These are phyloP conservation scores for Crithidia sp. DNA, from an alignment of 208 protist species.

Conservation along the genomic window DNA sequence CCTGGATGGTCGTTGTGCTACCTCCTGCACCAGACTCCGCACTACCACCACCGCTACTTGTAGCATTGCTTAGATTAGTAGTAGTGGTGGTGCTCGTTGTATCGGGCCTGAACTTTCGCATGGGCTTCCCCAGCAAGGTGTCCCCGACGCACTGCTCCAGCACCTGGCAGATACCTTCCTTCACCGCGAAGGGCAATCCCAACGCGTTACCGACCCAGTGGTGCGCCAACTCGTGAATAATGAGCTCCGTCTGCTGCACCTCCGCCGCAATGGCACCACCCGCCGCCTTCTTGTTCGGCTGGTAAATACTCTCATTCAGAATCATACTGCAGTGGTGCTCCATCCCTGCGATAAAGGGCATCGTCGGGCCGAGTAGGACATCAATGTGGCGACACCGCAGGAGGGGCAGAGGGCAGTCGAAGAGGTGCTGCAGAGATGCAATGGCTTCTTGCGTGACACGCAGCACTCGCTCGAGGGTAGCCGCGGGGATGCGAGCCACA, in stretches of 20 bases:
- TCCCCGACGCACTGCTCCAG: slow-evolving; percentile 75
- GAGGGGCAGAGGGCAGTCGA: slow-evolving; percentile 63
- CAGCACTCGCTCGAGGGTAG: slow-evolving; percentile 39
- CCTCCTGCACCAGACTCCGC: no score
- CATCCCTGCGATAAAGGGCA: slow-evolving; percentile 88
- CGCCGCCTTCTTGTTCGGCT: not conserved
- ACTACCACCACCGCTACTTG: no score
- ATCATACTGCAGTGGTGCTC: slow-evolving; percentile 88
- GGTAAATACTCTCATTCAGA: slow-evolving; percentile 76
- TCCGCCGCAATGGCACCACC: slow-evolving; percentile 14
- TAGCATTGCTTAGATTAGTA: no score
- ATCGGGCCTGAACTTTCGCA: slow-evolving; percentile 27
- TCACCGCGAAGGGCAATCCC: slow-evolving; percentile 81
- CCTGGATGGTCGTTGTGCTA: slow-evolving; percentile 15
- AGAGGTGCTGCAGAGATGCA: slow-evolving; percentile 61
- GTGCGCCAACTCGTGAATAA: slow-evolving; percentile 88
- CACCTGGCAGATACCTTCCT: slow-evolving; percentile 88
- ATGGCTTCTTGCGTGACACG: slow-evolving; percentile 43
- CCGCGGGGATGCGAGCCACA: slow-evolving; percentile 17
- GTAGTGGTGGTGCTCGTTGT: not conserved
- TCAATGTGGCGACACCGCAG: slow-evolving; percentile 48
- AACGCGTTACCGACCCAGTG: slow-evolving; percentile 89
- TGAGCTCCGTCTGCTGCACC: slow-evolving; percentile 55
- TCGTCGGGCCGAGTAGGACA: slow-evolving; percentile 70
- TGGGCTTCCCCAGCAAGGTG: slow-evolving; percentile 40